Base-by-base conservation (phyloP, 2,329 filamentous ascomycete species). In the Xylariales sp. region DNA sequence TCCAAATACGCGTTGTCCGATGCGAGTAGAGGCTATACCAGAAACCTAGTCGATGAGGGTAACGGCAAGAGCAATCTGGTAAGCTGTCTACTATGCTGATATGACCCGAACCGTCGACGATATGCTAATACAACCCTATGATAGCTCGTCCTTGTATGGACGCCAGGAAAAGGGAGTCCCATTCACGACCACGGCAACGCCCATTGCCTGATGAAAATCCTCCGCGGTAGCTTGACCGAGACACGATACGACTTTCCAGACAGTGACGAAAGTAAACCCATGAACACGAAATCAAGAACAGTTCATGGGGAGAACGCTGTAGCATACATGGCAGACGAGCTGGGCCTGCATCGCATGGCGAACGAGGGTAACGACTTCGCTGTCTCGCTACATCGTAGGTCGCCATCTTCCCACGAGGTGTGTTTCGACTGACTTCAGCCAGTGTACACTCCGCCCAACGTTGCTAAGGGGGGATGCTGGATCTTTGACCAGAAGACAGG, bases 181-280 rank as follows among this genome's bases (percentile, higher is more conserved):
- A 88, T 96, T 58, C 90, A 96, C 59, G 90, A 96, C 61, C 85
- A 88, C 63, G 84, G 83, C 58, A 87, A 91, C 47, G 87, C 89
- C 28, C 90, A 95, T 61, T 96, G 90, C 64, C 71, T 95, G 53
- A 95, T 95, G 88, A 95, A 84, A 71, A 82, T 91, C 50, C 75
- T 95, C 48, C 81, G 80, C 52, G 90, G 90, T 33, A 76, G 72
- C 47, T 69, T 95, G 46, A 86, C 80, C 52, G 90, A 96, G 68
- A 90, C 86, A 14, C 77, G 87, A 45, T 95, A 88, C 63, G 74
- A 76, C 38, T 89, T 86, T 66, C 89, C 89, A 1, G 59, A 70
- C 36, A 60, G 60, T 16, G 60, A 64, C 36, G 64, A 71, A 36
- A 67, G 73, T 36, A 68, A 69, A 5, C 80, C 82, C 3, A 81